phyloP scores from a whole-genome alignment of 2,329 filamentous ascomycete species.

The Aspergillus neotritici region DNA sequence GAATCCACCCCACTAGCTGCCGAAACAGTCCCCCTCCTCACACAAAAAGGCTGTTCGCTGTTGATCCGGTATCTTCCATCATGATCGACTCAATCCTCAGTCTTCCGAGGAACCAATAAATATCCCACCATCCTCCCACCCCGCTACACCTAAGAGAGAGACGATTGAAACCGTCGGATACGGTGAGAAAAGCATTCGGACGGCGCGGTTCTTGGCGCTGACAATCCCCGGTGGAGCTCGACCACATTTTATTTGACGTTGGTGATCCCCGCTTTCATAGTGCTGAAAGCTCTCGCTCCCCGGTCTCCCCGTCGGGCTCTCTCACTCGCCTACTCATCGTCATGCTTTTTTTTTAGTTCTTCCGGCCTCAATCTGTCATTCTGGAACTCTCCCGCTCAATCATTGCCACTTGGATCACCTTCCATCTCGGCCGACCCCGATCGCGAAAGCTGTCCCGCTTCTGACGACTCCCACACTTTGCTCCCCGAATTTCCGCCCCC shows the following conservation, averaged over 20 bases:
- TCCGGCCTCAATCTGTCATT: background rate
- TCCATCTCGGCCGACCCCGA: background rate
- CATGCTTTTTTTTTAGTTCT: background rate
- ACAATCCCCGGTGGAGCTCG: conserved; percentile 25
- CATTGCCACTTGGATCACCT: too few relatives aligned
- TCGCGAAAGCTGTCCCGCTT: background rate
- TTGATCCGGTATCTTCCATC: too few relatives aligned
- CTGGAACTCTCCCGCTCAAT: too few relatives aligned
- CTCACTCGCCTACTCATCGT: conserved; percentile 1
- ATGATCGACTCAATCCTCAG: too few relatives aligned
- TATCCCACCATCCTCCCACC: background rate
- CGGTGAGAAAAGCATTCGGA: too few relatives aligned
- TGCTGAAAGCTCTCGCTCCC: conserved; percentile 7
- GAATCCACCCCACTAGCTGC: too few relatives aligned
- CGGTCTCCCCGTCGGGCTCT: conserved; percentile 4
- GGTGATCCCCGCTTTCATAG: conserved; percentile 28
- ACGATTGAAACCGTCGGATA: too few relatives aligned
- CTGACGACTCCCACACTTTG: background rate
- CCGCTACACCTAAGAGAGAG: background rate
- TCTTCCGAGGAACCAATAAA: too few relatives aligned
- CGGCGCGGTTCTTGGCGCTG: background rate
- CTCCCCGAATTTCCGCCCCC: conserved; percentile 6
- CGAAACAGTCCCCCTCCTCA: too few relatives aligned
- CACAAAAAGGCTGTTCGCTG: too few relatives aligned
- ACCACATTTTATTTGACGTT: conserved; percentile 28